Evolutionary conservation across 139 green algal genomes (phyloP).

Genomic region (Picochlorum costavermella): DNA sequence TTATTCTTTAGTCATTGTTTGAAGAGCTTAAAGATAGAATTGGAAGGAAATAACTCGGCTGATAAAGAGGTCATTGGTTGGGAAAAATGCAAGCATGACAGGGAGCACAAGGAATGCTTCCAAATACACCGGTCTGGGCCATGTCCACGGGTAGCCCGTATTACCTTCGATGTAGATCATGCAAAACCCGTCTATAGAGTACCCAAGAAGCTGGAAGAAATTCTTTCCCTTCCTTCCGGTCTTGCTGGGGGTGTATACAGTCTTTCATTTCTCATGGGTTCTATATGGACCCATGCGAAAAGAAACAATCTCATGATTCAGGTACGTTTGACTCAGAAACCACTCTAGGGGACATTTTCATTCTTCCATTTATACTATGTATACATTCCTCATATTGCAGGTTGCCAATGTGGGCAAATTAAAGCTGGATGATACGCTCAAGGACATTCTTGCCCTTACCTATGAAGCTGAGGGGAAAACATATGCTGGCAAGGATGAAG

Average conservation of each 20-base stretch:
- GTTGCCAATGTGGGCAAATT: not conserved
- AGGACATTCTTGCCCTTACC: not conserved
- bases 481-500: not conserved
- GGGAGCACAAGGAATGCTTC: constrained; percentile 14
- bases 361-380: not conserved
- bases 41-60: constrained; percentile 2
- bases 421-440: not conserved
- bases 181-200: constrained; percentile 15
- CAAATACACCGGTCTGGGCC: constrained; percentile 10
- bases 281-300: constrained; percentile 27
- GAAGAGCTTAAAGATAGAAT: constrained; percentile 13
- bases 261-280: constrained; percentile 12
- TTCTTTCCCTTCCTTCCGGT: constrained; percentile 10
- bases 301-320: constrained; percentile 9
- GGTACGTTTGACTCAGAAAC: not conserved
- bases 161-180: constrained; percentile 28
- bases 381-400: not conserved
- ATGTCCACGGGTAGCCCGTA: not conserved
- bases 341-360: not conserved
- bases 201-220: constrained; percentile 2
- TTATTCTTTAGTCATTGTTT: constrained; percentile 23
- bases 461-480: not conserved
- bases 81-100: constrained; percentile 24
- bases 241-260: constrained; percentile 3
- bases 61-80: constrained; percentile 4